Evolutionary conservation across 2,329 filamentous ascomycete genomes (phyloP), one percentile per base, ranked within the genome.

Genomic region (Fusarium chuoi): DNA sequence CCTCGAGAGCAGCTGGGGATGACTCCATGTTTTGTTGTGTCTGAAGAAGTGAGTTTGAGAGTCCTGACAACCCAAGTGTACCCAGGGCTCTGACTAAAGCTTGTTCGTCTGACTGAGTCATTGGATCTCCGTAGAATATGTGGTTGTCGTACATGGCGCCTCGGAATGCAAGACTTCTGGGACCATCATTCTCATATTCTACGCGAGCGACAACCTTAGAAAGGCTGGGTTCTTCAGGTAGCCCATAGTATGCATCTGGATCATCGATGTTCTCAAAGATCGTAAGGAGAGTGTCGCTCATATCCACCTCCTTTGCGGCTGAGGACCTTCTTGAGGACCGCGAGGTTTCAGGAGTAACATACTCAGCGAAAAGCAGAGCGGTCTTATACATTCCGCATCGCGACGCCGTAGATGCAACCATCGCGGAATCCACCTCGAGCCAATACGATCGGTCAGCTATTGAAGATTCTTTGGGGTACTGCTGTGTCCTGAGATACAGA

Each of bases 251-350:
- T 2, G 95, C 92, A 81, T 99, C 96, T 4, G 95, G 96, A 78
- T 99, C 97, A 79, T 98, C 95, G 52, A 99, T 93, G 69, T 94
- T 96, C 79, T 94, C 93, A 80, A 96, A 99, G 6, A 99, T 95
- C 2, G 89, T 86, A 49, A 98, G 87, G 18, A 98, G 85, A 3
- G 97, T 86, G 36, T 93, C 90, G 7, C 89, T 87, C 12, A 93
- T 89, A 33, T 91, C 84, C 52, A 85, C 79, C 74, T 88, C 84
- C 74, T 84, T 86, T 54, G 86, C 79, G 6, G 85, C 83, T 5
- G 92, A 94, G 14, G 93, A 92, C 56, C 93, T 89, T 66, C 93
- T 88, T 48, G 92, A 92, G 24, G 87, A 83, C 39, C 89, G 86
- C 6, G 85, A 79, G 2, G 84, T 82, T 46, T 91, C 89, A 1